Base-by-base conservation (phyloP, 2,329 filamentous ascomycete genomes). In the Fusarium sp. region DNA sequence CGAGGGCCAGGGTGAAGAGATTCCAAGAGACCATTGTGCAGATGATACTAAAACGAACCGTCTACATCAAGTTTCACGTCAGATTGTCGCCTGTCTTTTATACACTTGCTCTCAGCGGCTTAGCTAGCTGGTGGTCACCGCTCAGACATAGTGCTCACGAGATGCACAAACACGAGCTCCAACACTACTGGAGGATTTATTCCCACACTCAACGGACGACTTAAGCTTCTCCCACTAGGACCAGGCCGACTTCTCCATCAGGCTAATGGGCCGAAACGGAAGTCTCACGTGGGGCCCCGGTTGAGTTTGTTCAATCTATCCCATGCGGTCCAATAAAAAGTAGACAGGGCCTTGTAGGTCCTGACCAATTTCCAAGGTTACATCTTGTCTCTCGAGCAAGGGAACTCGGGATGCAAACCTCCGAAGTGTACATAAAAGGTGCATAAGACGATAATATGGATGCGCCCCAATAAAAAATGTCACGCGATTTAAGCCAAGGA, bases 1-100 rank as follows among this genome's bases (percentile, higher is more conserved):
- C 67, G 1, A 73, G 63, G 12, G 67, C 63, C 11, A 71, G 2
- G 1, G 70, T 62, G 4, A 73, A 60, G 38, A 73, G 58, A 9
- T 49, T 73, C 67, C 70, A 73, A 14, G 70, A 73, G 4, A 73
- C 67, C 71, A 73, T 73, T 44, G 36, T 56, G 7, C 33, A 5
- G 24, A 40, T 16, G 4, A 64, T 36, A 6, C 60, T 27, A 17
- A 29, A 29, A 16, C 22, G 9, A 46, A 46, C 22, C 33, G 4
- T 12, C 10, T n/a, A 7, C 12, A 35, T 8, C 7, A 12, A 44
- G 49, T 63, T 44, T 53, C 46, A 40, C 12, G 40, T 55, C n/a
- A 14, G 14, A 27, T 8, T 56, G 4, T 6, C 9, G 36, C 27
- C 49, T 27, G 2, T 35, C n/a, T 56, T 63, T 63, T 63, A 63